Evolutionary conservation across 768 basidiomycete genomes (phyloP).

Genomic region (Auricularia cornea): DNA sequence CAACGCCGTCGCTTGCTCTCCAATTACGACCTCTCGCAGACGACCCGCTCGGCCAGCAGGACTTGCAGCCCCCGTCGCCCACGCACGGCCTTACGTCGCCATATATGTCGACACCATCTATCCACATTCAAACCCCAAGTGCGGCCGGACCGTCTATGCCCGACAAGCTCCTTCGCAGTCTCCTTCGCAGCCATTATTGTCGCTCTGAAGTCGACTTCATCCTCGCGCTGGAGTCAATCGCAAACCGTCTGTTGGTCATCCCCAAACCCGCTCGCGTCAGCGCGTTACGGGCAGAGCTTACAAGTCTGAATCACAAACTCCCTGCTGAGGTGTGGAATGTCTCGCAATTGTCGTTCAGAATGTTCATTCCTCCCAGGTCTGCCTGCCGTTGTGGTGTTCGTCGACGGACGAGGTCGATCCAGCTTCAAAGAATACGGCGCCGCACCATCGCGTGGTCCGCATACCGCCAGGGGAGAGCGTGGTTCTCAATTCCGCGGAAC

Average conservation of each 20-base stretch:
- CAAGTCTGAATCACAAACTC: slow-evolving; percentile 88
- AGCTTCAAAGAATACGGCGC: slow-evolving; percentile 40
- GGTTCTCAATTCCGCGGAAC: slow-evolving; percentile 94
- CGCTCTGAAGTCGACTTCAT: slow-evolving; percentile 86
- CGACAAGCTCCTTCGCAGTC: slow-evolving; percentile 52
- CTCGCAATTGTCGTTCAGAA: neutral
- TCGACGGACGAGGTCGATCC: slow-evolving; percentile 38
- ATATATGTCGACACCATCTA: slow-evolving; percentile 66
- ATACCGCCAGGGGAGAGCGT: slow-evolving; percentile 98
- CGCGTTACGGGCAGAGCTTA: slow-evolving; percentile 92
- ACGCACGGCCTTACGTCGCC: slow-evolving; percentile 24
- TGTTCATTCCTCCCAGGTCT: slow-evolving; percentile 41
- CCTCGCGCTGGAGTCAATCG: slow-evolving; percentile 83
- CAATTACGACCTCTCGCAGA: slow-evolving; percentile 42
- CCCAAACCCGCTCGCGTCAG: slow-evolving; percentile 92
- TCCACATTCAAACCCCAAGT: slow-evolving; percentile 38
- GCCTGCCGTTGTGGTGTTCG: slow-evolving; percentile 79
- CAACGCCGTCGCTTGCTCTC: slow-evolving; percentile 55
- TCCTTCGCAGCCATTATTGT: slow-evolving; percentile 81
- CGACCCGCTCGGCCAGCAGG: slow-evolving; percentile 68
- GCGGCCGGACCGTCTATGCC: slow-evolving; percentile 30
- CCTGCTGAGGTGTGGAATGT: slow-evolving; percentile 73
- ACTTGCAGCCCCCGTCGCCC: slow-evolving; percentile 27
- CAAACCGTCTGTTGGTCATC: slow-evolving; percentile 81
- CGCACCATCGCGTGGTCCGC: slow-evolving; percentile 92